These are phyloP conservation scores for Conoideocrella luteorostrata DNA, from an alignment of 2,329 filamentous ascomycete species.

Conservation along the genomic window DNA sequence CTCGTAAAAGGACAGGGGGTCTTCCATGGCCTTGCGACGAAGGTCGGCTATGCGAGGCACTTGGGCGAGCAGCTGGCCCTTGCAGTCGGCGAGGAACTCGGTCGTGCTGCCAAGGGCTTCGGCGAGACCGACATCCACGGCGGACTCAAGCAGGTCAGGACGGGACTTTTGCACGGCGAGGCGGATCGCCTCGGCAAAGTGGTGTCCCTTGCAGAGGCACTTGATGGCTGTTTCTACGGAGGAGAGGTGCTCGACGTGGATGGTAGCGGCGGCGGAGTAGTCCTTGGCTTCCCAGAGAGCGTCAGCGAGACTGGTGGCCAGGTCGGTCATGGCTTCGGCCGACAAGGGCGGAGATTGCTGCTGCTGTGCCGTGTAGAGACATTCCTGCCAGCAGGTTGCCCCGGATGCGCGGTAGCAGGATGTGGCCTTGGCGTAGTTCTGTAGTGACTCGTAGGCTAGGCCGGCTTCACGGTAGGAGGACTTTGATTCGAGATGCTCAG, in stretches of 20 bases:
- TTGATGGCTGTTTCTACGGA: constrained; percentile 64
- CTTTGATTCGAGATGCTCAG: constrained; percentile 64
- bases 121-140: constrained; percentile 71
- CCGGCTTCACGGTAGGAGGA: constrained; percentile 83
- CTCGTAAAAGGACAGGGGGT: constrained; percentile 85
- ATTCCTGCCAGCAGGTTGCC: constrained; percentile 77
- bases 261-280: constrained; percentile 69
- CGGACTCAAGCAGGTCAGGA: constrained; percentile 55
- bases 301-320: constrained; percentile 71
- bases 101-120: constrained; percentile 79
- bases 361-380: constrained; percentile 70
- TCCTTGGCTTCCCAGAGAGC: constrained; percentile 79
- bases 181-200: constrained; percentile 84
- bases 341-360: constrained; percentile 56
- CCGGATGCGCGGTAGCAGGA: constrained; percentile 79
- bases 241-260: constrained; percentile 74
- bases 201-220: constrained; percentile 80
- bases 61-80: constrained; percentile 74
- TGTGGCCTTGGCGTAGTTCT: constrained; percentile 66
- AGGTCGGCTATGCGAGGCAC: constrained; percentile 81
- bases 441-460: constrained; percentile 82
- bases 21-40: constrained; percentile 69
- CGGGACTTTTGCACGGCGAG: constrained; percentile 57
- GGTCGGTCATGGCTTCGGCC: constrained; percentile 51
- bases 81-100: constrained; percentile 91